These are phyloP conservation scores for Coemansia erecta DNA, from an alignment of 192 early-diverging fungal species.

Conservation along the genomic window DNA sequence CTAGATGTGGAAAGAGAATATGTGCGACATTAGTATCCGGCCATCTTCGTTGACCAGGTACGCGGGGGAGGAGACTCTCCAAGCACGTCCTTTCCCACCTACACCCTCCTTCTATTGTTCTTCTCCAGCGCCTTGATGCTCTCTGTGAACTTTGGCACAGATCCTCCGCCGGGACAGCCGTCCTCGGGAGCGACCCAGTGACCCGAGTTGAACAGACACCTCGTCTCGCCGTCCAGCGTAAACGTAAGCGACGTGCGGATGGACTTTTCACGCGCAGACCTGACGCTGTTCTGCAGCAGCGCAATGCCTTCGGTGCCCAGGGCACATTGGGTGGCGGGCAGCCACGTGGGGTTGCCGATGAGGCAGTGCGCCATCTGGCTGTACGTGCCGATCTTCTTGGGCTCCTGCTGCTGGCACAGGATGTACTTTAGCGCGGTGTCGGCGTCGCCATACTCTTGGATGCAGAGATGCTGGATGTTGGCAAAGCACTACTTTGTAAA, in stretches of 20 bases:
- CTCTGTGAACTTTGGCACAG: conserved; percentile 28
- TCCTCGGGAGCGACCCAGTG: conserved; percentile 41
- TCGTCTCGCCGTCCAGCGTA: conserved; percentile 27
- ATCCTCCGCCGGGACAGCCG: conserved; percentile 38
- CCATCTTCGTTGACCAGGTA: too few species aligned
- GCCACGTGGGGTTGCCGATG: conserved; percentile 11
- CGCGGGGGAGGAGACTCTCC: background rate
- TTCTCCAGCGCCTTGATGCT: conserved; percentile 15
- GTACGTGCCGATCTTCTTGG: conserved; percentile 34
- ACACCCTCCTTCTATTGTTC: background rate
- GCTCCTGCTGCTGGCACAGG: conserved; percentile 30
- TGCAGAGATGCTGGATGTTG: conserved; percentile 50
- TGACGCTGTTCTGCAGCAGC: conserved; percentile 27
- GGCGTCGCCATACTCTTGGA: conserved; percentile 36
- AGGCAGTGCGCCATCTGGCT: conserved; percentile 34
- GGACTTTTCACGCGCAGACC: conserved; percentile 5
- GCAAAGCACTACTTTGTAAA: conserved; percentile 41
- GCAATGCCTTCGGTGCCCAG: conserved; percentile 29
- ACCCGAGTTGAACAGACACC: conserved; percentile 42
- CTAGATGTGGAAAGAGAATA: too few species aligned
- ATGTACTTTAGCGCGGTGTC: conserved; percentile 37
- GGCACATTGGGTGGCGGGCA: conserved; percentile 19
- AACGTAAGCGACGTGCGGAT: conserved; percentile 36
- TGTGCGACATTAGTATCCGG: too few species aligned
- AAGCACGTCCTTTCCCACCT: background rate